Evolutionary conservation across 768 basidiomycete genomes (phyloP).

Genomic region (Tricholoma sp.): DNA sequence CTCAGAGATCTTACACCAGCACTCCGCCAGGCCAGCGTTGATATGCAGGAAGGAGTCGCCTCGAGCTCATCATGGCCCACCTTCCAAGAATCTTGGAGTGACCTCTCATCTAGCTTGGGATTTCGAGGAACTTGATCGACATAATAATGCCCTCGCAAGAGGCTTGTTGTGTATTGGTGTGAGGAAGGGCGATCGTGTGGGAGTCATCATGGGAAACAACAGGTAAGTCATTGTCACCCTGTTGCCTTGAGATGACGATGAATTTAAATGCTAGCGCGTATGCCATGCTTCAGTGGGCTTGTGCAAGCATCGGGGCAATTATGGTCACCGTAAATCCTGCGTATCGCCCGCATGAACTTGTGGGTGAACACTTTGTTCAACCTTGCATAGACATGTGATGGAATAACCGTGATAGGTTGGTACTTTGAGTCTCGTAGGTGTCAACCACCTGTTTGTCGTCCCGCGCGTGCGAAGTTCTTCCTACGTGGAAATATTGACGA

Average conservation of each 20-base stretch:
- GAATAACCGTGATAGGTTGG: slow-evolving; percentile 47
- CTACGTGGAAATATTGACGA: slow-evolving; percentile 56
- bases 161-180: slow-evolving; percentile 70
- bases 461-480: slow-evolving; percentile 62
- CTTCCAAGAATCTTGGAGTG: slow-evolving; percentile 44
- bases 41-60: slow-evolving; percentile 58
- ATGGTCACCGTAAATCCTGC: slow-evolving; percentile 82
- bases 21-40: slow-evolving; percentile 52
- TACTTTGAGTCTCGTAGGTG: slow-evolving; percentile 58
- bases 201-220: slow-evolving; percentile 80
- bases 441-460: slow-evolving; percentile 66
- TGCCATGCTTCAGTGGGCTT: slow-evolving; percentile 81
- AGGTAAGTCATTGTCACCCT: slow-evolving; percentile 42
- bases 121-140: slow-evolving; percentile 62
- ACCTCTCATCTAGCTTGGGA: slow-evolving; percentile 62
- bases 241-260: neutral
- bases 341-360: slow-evolving; percentile 67
- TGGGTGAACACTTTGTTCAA: slow-evolving; percentile 26
- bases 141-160: slow-evolving; percentile 62
- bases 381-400: neutral
- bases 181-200: slow-evolving; percentile 70
- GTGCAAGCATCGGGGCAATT: slow-evolving; percentile 79
- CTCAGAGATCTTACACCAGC: slow-evolving; percentile 45
- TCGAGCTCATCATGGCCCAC: slow-evolving; percentile 56
- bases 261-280: slow-evolving; percentile 49